Evolutionary conservation across 163 green algal genomes (phyloP), one percentile per base, ranked within the genome.

Genomic region (Chloromonas sp.): DNA sequence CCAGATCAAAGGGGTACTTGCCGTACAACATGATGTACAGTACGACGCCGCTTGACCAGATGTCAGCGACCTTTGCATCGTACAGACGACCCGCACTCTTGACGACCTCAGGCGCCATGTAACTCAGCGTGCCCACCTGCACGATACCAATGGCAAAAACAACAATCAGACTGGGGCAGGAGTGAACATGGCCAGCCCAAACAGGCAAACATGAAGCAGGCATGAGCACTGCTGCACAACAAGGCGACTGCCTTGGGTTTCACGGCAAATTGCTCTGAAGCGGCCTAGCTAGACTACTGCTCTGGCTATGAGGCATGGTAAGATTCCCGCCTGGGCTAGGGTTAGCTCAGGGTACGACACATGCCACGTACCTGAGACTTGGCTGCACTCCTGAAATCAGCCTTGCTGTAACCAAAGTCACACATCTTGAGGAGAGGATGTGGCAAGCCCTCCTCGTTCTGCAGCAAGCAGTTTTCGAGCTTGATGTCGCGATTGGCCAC

Each of bases 391-490:
- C 91, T 81, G 76, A 90, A 94, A 90, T 96, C 88, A 1, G 90
- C 82, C 61, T 92, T 95, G 93, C 87, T 92, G 88, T 97, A 98
- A 0, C 95, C 94, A 92, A 98, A 98, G 89, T 98, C 95, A 85
- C 95, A 98, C 5, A 98, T 94, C 85, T 98, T 98, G 11, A 98
- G 86, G 66, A 98, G 88, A 62, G 95, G 93, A 74, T 91, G 87
- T 14, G 89, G 89, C 80, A 91, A 79, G 0, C 89, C 83, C 85
- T 88, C 79, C 82, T 84, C 83, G 71, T 88, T 83, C 81, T 94
- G 89, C 86, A 98, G 88, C 83, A 98, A 87, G 60, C 93, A 95
- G 92, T 98, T 98, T 87, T 98, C 95, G 71, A 98, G 90, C 85
- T 97, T 97, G 87, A 97, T 95, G 86, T 97, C 94, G 5, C 94